Percentiles rank a stretch among this genome's conserved stretches.
These are phyloP conservation scores for Tetrastigma voinierianum DNA, from an alignment of 164 flowering plant species.

Conservation along the genomic window DNA sequence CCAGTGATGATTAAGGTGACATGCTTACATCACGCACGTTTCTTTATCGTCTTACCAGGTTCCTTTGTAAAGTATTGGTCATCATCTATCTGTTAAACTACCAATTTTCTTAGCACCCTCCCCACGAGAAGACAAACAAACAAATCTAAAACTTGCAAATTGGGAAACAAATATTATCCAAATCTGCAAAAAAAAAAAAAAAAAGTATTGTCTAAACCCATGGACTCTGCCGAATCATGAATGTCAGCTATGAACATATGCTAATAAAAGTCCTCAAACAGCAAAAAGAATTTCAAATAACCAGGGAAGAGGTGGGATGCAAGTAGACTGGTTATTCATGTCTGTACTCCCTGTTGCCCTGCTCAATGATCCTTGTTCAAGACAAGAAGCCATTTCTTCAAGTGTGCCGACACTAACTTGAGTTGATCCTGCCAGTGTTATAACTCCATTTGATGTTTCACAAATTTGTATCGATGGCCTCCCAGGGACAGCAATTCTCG, in stretches of 20 bases:
- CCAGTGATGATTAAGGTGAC: too few species aligned
- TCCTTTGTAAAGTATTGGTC: too few species aligned
- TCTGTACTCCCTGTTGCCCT: slow-evolving; percentile 90
- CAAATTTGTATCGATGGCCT: slow-evolving; percentile 84
- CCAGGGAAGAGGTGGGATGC: background rate
- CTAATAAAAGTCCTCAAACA: background rate
- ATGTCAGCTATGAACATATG: background rate
- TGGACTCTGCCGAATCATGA: too few species aligned
- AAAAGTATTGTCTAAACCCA: too few species aligned
- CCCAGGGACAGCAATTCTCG: slow-evolving; percentile 52
- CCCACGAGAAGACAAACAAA: too few species aligned
- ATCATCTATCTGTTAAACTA: too few species aligned
- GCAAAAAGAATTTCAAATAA: background rate
- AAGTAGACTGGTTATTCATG: slow-evolving; percentile 82
- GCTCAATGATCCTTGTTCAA: slow-evolving; percentile 79
- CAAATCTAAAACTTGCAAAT: too few species aligned
- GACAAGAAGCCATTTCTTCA: slow-evolving; percentile 79
- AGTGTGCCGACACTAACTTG: slow-evolving; percentile 73
- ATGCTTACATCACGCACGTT: too few species aligned
- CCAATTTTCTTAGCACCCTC: too few species aligned
- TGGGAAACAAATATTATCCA: too few species aligned
- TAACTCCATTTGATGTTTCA: slow-evolving; percentile 72
- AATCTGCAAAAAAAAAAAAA: too few species aligned
- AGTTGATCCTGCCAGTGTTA: slow-evolving; percentile 81
- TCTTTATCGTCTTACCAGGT: too few species aligned